These are phyloP conservation scores for Suillus brevipes DNA, from an alignment of 768 basidiomycete species.

Conservation along the genomic window DNA sequence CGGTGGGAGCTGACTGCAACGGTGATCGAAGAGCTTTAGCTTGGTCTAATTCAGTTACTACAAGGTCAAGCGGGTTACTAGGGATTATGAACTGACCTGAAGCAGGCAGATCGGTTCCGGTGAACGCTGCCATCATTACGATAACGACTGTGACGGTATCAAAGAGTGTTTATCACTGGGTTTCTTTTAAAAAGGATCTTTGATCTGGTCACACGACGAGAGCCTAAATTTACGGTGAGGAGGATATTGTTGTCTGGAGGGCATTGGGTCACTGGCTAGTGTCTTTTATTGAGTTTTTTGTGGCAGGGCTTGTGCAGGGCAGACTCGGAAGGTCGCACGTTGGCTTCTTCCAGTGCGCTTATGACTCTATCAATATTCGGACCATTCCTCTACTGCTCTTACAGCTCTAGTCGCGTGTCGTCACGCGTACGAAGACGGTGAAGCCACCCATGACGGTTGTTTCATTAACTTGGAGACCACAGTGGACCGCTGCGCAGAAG, in stretches of 20 bases:
- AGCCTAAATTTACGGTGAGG: background rate
- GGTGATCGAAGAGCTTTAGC: background rate
- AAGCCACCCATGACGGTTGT: background rate
- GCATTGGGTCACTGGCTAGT: background rate
- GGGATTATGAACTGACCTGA: conserved; percentile 5
- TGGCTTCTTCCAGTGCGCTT: background rate
- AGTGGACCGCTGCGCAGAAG: background rate
- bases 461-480: background rate
- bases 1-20: background rate
- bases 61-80: background rate
- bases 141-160: background rate
- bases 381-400: background rate
- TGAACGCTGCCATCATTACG: conserved; percentile 4
- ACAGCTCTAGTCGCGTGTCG: background rate
- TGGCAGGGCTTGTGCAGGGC: conserved; percentile 1
- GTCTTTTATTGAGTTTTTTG: conserved; percentile 2
- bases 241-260: background rate
- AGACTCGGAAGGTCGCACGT: background rate
- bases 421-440: background rate
- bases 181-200: background rate
- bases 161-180: background rate
- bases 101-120: conserved; percentile 1
- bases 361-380: background rate
- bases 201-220: conserved; percentile 5
- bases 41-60: background rate